phyloP scores from a whole-genome alignment of 2,329 filamentous ascomycete genomes.

The Phyllachora maydis region DNA sequence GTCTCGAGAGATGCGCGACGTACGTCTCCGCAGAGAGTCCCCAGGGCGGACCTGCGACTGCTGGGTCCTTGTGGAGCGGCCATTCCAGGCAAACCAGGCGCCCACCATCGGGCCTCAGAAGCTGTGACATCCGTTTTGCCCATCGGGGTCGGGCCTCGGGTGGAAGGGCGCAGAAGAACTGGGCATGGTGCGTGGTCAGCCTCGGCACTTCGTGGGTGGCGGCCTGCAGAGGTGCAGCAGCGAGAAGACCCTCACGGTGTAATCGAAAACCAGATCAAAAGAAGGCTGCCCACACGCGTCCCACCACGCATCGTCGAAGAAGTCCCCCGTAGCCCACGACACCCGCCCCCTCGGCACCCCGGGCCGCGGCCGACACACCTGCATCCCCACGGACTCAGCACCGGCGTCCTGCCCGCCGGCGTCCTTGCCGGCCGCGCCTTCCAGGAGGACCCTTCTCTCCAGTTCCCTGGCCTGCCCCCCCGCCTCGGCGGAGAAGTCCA shows the following conservation, averaged over 20 bases:
- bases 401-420: slow-evolving; percentile 13
- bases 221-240: neutral
- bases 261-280: slow-evolving; percentile 49
- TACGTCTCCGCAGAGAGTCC: slow-evolving; percentile 50
- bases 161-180: slow-evolving; percentile 46
- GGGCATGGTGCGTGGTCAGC: neutral
- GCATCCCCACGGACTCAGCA: no score
- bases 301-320: slow-evolving; percentile 41
- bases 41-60: slow-evolving; percentile 51
- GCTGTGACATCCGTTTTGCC: slow-evolving; percentile 27
- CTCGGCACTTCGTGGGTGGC: neutral
- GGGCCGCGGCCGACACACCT: slow-evolving; percentile 19
- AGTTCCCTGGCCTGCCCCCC: slow-evolving; percentile 23
- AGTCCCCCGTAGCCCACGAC: slow-evolving; percentile 41
- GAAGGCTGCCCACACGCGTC: slow-evolving; percentile 16
- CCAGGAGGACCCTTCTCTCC: no score
- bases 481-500: slow-evolving; percentile 40
- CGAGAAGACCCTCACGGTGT: slow-evolving; percentile 24
- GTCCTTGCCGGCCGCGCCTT: no score
- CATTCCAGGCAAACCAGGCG: slow-evolving; percentile 53
- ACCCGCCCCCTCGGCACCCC: slow-evolving; percentile 23
- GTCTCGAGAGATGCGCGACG: slow-evolving; percentile 45
- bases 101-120: slow-evolving; percentile 23
- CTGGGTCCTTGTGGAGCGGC: slow-evolving; percentile 49
- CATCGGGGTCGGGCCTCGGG: slow-evolving; percentile 27